These are phyloP conservation scores for Chaetoceros muelleri DNA, from an alignment of 108 stramenopile species.

Conservation along the genomic window DNA sequence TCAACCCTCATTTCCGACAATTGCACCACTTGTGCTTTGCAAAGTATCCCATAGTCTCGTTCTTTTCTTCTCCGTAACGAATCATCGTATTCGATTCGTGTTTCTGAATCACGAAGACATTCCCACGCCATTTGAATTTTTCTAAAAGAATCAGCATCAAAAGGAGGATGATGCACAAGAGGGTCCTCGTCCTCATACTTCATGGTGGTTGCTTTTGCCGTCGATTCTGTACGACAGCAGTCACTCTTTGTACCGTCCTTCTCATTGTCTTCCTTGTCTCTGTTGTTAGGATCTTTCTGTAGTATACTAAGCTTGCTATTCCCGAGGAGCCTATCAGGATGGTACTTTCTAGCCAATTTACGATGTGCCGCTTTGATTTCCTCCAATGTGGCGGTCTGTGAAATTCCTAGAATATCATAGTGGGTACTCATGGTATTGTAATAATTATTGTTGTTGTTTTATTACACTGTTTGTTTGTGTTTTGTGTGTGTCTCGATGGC, in stretches of 20 bases:
- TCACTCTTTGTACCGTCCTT: no score
- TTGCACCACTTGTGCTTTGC: conserved; percentile 25
- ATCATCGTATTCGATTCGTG: conserved; percentile 44
- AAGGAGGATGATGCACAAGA: conserved; percentile 2
- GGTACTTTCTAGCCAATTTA: conserved; percentile 32
- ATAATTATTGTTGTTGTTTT: no score
- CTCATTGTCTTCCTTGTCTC: conserved; percentile 13
- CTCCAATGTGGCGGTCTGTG: conserved; percentile 32
- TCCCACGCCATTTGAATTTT: conserved; percentile 62
- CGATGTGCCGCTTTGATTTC: conserved; percentile 73
- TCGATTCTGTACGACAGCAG: no score
- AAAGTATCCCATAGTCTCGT: conserved; percentile 13
- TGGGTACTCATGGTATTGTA: no score
- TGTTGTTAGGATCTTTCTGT: not conserved
- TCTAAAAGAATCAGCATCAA: conserved; percentile 20
- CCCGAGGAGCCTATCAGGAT: conserved; percentile 77
- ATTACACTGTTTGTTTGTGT: no score
- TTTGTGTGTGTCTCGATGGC: no score
- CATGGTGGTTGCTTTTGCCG: no score
- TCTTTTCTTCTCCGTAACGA: conserved; percentile 23
- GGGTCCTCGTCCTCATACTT: conserved; percentile 3
- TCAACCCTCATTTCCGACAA: conserved; percentile 30
- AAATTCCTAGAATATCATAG: conserved; percentile 70
- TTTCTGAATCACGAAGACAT: conserved; percentile 33
- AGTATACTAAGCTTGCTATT: no score